Evolutionary conservation across 768 basidiomycete genomes (phyloP).

Genomic region (Suillus fuscotomentosus): DNA sequence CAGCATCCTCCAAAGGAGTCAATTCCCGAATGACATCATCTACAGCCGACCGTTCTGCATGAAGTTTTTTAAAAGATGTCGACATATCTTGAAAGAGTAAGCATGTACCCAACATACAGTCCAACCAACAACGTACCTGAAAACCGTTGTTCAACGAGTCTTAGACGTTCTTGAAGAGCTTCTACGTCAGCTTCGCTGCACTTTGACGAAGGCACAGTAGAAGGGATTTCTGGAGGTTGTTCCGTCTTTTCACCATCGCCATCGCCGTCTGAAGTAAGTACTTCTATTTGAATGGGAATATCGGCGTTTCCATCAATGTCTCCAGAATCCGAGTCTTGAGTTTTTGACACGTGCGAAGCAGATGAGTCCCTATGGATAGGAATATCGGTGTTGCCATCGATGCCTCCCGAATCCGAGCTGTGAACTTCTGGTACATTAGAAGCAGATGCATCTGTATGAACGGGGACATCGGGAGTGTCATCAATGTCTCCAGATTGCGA

Average conservation of each 20-base stretch:
- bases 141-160: slow-evolving; percentile 76
- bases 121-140: slow-evolving; percentile 43
- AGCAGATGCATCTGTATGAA: background rate
- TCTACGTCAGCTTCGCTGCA: slow-evolving; percentile 42
- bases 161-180: slow-evolving; percentile 61
- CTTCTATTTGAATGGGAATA: background rate
- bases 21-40: slow-evolving; percentile 68
- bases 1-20: slow-evolving; percentile 66
- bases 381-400: background rate
- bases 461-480: background rate
- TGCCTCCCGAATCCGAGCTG: background rate
- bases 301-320: background rate
- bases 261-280: background rate
- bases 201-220: background rate
- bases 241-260: background rate
- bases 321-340: background rate
- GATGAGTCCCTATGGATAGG: background rate
- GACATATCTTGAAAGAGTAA: slow-evolving; percentile 60
- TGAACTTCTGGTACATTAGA: background rate
- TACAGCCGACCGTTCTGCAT: slow-evolving; percentile 66
- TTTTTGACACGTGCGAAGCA: background rate
- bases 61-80: slow-evolving; percentile 71
- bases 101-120: slow-evolving; percentile 7
- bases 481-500: background rate
- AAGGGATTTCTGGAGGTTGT: slow-evolving; percentile 1